A percentile compares a stretch with the other conserved stretches of the same genome.
These are phyloP conservation scores for Suhomyces taliae DNA, from an alignment of 1,139 yeast species.

Conservation along the genomic window DNA sequence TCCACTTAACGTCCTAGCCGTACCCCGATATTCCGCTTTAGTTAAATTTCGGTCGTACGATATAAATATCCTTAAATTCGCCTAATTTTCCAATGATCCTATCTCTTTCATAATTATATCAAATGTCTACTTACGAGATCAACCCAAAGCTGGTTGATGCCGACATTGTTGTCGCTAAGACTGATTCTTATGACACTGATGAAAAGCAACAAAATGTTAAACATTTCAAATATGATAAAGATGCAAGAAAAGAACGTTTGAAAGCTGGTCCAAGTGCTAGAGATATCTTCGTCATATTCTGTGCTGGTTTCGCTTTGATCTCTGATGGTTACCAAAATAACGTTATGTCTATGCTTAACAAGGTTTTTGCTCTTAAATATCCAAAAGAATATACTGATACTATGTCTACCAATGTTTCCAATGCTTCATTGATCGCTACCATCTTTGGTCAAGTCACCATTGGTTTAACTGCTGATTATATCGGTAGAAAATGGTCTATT, in stretches of 20 bases:
- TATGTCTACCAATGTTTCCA: conserved; percentile 57
- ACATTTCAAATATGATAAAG: conserved; percentile 32
- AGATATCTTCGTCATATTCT: conserved; percentile 44
- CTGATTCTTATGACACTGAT: conserved; percentile 6
- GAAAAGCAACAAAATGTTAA: background rate
- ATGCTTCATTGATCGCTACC: conserved; percentile 58
- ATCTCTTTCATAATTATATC: background rate
- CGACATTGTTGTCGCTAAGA: conserved; percentile 1
- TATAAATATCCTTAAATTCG: background rate
- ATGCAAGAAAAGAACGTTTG: conserved; percentile 33
- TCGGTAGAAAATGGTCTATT: conserved; percentile 61
- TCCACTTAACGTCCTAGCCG: no score
- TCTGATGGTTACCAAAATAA: conserved; percentile 67
- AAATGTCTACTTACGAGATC: conserved; percentile 3
- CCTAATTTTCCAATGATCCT: background rate
- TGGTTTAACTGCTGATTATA: conserved; percentile 56
- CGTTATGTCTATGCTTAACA: conserved; percentile 59
- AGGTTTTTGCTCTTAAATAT: conserved; percentile 47
- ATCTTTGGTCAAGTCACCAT: conserved; percentile 56
- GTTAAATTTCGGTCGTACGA: background rate
- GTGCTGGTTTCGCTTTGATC: conserved; percentile 60
- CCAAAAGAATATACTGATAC: conserved; percentile 42
- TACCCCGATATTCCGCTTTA: no score
- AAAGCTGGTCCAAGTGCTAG: conserved; percentile 26
- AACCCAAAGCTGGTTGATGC: conserved; percentile 5